These are phyloP conservation scores for Spathaspora sp. DNA, from an alignment of 1,139 yeast species.

Conservation along the genomic window DNA sequence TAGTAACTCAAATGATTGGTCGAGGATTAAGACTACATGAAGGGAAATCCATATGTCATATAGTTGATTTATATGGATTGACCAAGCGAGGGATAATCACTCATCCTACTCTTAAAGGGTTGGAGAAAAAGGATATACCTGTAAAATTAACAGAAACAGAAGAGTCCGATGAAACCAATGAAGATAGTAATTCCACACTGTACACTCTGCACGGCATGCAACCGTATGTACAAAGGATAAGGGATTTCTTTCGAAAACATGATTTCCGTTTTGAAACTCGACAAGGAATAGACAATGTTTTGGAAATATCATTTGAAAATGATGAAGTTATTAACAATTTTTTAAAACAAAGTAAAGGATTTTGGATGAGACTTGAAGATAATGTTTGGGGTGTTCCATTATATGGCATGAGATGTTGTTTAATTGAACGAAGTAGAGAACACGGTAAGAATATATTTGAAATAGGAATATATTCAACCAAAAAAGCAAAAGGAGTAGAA, in stretches of 20 bases:
- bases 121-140: slow-evolving; percentile 26
- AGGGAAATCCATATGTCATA: slow-evolving; percentile 66
- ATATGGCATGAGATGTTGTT: slow-evolving; percentile 15
- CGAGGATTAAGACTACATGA: slow-evolving; percentile 72
- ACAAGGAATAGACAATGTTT: slow-evolving; percentile 34
- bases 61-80: slow-evolving; percentile 75
- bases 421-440: slow-evolving; percentile 15
- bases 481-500: too few relatives aligned
- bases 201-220: too few relatives aligned
- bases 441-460: neutral
- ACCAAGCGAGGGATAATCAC: slow-evolving; percentile 58
- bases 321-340: slow-evolving; percentile 14
- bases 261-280: slow-evolving; percentile 22
- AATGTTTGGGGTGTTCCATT: slow-evolving; percentile 33
- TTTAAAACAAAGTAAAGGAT: slow-evolving; percentile 15
- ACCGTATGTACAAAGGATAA: neutral
- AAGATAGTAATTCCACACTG: too few relatives aligned
- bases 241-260: neutral
- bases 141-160: slow-evolving; percentile 23
- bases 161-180: slow-evolving; percentile 17
- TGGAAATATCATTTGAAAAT: slow-evolving; percentile 15
- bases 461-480: neutral
- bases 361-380: slow-evolving; percentile 33
- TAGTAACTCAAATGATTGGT: slow-evolving; percentile 87
- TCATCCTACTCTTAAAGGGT: slow-evolving; percentile 56